Conservation (phyloP, 192 early-diverging fungal species). For the Powellomyces hirtus region DNA sequence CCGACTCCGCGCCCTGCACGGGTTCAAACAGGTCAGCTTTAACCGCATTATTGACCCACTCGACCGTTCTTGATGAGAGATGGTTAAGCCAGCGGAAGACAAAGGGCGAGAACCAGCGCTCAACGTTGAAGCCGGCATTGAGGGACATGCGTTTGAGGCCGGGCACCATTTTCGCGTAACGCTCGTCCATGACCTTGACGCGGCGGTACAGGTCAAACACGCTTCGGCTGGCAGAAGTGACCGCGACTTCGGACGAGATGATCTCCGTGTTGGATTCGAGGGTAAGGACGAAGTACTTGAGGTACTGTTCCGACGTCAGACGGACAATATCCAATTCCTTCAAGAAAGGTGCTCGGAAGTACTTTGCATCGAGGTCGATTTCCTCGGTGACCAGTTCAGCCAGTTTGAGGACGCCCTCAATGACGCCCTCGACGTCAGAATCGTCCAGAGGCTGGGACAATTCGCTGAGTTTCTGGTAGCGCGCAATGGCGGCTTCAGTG, state of each 20-base stretch:
- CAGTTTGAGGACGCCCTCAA: slow-evolving; percentile 48
- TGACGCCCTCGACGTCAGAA: slow-evolving; percentile 42
- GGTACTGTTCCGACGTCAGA: slow-evolving; percentile 46
- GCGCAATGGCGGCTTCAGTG: slow-evolving; percentile 35
- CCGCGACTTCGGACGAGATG: slow-evolving; percentile 41
- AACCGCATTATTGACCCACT: slow-evolving; percentile 54
- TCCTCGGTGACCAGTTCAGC: slow-evolving; percentile 53
- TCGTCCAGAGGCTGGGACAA: slow-evolving; percentile 50
- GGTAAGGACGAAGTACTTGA: slow-evolving; percentile 46
- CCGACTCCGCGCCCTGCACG: slow-evolving; percentile 13
- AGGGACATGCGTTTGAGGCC: slow-evolving; percentile 35
- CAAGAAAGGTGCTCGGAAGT: slow-evolving; percentile 44
- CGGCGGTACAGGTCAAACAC: slow-evolving; percentile 49
- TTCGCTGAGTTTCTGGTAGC: slow-evolving; percentile 49
- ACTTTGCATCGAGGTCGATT: slow-evolving; percentile 53
- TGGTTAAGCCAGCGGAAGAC: slow-evolving; percentile 49
- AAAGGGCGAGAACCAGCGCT: slow-evolving; percentile 55
- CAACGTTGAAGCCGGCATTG: slow-evolving; percentile 46
- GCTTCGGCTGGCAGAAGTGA: slow-evolving; percentile 34
- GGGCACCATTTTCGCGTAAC: slow-evolving; percentile 43
- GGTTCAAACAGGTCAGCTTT: slow-evolving; percentile 55
- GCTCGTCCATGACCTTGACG: slow-evolving; percentile 44
- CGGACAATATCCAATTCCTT: slow-evolving; percentile 52
- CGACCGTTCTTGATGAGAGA: slow-evolving; percentile 40
- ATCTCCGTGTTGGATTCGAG: slow-evolving; percentile 41